These are phyloP conservation scores for Apiospora marii DNA, from an alignment of 2,329 filamentous ascomycete species.

Conservation along the genomic window DNA sequence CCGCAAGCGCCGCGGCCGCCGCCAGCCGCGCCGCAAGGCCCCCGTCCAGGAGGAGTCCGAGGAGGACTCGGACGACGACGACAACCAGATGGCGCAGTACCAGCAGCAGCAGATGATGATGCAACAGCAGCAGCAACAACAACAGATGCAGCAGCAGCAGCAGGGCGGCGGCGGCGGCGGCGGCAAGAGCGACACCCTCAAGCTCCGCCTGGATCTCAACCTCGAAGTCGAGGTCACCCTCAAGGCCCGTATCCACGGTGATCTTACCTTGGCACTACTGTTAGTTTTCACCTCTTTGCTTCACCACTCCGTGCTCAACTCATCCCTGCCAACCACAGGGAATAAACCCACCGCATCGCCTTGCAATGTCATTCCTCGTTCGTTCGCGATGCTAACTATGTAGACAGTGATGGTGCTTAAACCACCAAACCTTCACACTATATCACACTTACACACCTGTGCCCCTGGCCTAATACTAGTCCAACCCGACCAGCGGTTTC, in stretches of 20 bases:
- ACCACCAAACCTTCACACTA: background rate
- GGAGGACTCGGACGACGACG: conserved; percentile 24
- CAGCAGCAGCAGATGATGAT: conserved; percentile 30
- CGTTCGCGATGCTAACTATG: background rate
- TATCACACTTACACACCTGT: background rate
- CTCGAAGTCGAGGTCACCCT: conserved; percentile 85
- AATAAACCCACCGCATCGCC: no score
- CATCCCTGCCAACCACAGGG: no score
- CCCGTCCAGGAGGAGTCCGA: conserved; percentile 16
- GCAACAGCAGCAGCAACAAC: conserved; percentile 34
- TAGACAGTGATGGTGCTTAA: conserved; percentile 23
- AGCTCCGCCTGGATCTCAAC: conserved; percentile 81
- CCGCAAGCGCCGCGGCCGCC: conserved; percentile 22
- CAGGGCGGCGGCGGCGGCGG: conserved; percentile 19
- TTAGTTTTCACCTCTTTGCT: conserved; percentile 33
- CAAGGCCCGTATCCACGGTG: conserved; percentile 86
- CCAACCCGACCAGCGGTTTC: background rate
- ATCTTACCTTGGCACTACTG: conserved; percentile 77
- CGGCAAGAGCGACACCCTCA: conserved; percentile 63
- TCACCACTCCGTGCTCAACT: no score
- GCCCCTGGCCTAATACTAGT: conserved; percentile 10
- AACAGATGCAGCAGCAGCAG: conserved; percentile 43
- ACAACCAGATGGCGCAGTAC: conserved; percentile 38
- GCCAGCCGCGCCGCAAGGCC: conserved; percentile 7
- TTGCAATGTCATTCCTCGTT: no score